Conservation (phyloP, 2,329 filamentous ascomycete genomes). For the Trichoderma koningii region DNA sequence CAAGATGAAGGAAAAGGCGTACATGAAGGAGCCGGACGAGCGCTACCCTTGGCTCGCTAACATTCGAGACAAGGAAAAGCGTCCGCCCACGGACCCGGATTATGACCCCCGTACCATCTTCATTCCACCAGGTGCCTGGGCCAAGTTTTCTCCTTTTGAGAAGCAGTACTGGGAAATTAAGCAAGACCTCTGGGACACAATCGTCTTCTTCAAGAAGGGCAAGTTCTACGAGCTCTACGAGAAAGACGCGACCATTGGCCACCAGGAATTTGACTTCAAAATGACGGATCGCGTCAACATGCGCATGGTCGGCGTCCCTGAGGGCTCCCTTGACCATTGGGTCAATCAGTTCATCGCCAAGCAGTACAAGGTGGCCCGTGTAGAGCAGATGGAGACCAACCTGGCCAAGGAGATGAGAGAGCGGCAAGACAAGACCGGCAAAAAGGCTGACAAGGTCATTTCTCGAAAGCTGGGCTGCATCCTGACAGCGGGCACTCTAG, state of each 20-base stretch:
- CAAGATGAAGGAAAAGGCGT: conserved; percentile 65
- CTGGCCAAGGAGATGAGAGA: conserved; percentile 99
- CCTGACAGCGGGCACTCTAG: conserved; percentile 86
- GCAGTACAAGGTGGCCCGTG: conserved; percentile 93
- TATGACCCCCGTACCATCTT: conserved; percentile 91
- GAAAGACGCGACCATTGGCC: conserved; percentile 93
- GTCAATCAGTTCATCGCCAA: conserved; percentile 98
- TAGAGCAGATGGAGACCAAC: conserved; percentile 96
- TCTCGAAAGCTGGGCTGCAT: conserved; percentile 87
- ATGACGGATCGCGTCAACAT: conserved; percentile 98
- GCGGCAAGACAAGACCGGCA: conserved; percentile 64
- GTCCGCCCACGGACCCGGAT: conserved; percentile 77
- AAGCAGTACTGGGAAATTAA: conserved; percentile 99
- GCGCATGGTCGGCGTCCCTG: conserved; percentile 98
- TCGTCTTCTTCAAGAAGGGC: conserved; percentile 99
- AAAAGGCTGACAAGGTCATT: conserved; percentile 91
- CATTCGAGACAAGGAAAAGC: conserved; percentile 78
- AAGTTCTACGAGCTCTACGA: conserved; percentile 99
- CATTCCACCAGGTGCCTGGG: conserved; percentile 78
- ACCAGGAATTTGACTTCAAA: conserved; percentile 96
- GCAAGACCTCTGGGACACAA: conserved; percentile 93
- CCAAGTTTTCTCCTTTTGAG: conserved; percentile 88
- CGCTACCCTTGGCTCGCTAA: conserved; percentile 90
- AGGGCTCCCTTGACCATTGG: conserved; percentile 94
- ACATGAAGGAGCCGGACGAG: conserved; percentile 79